Evolutionary conservation across 202 grass and related monocot species (phyloP), one percentile per base, ranked within the genome.

Genomic region (Tripidium arundinaceum): DNA sequence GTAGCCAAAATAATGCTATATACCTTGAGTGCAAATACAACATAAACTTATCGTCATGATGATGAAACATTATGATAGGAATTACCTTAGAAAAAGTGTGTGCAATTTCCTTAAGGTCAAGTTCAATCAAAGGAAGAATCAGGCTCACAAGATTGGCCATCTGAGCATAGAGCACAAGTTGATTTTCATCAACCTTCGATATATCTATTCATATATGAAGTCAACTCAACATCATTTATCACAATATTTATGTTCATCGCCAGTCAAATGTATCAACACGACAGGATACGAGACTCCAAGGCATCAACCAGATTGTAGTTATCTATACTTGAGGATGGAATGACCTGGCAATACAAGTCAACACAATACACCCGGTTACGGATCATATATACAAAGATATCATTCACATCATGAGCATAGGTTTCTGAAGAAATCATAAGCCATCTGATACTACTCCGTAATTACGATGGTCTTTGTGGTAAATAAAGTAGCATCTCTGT

Each of bases 121-220:
- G 74, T 40, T 93, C 65, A 45, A 91, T 10, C 2, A 67, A 90
- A 76, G 95, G 92, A 81, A 98, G 84, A 24, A 94, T 81, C 64
- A 94, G 69, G n/a, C 85, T 90, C 62, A 93, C 87, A 63, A 98
- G 88, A 86, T 92, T 98, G 69, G 92, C 94, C 92, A 98, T 91
- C 79, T 94, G 95, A 79, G 90, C 95, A 83, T 94, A 94, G 31
- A 94, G 61, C 36, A 94, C 86, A 25, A 94, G 82, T 64, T 94
- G 92, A 64, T 93, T 86, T 62, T 91, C 82, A 80, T 87, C 79
- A 84, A 98, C 68, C 46, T 85, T 65, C 43, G 79, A 91, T 12
- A 98, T 89, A 83, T 98, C 94, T 98, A 81, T 58, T 52, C 25
- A 34, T 60, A 41, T 47, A 29, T 55, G 28, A 39, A 72, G 87